A percentile compares a stretch with the other conserved stretches of the same genome.
phyloP scores from a whole-genome alignment of 108 stramenopile genomes.

The Skeletonema tropicum region DNA sequence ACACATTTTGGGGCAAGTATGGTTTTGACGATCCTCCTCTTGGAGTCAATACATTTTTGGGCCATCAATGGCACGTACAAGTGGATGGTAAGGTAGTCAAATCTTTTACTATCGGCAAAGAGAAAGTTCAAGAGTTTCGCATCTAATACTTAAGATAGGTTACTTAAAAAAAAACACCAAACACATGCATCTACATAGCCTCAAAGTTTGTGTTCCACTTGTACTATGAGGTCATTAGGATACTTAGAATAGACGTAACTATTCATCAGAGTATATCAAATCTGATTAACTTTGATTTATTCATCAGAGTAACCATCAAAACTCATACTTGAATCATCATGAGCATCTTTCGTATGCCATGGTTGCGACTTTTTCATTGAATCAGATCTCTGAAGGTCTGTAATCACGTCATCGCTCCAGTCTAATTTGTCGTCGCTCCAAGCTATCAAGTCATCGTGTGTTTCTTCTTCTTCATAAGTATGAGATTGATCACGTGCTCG shows the following conservation, averaged over 20 bases:
- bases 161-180: too few species aligned
- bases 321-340: background rate
- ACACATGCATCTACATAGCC: too few species aligned
- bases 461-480: constrained; percentile 15
- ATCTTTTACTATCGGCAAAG: constrained; percentile 55
- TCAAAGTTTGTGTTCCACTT: too few species aligned
- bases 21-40: constrained; percentile 59
- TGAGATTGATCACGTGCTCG: too few species aligned
- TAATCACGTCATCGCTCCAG: background rate
- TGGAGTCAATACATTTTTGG: constrained; percentile 75
- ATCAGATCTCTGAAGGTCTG: background rate
- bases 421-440: constrained; percentile 10
- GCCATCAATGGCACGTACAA: constrained; percentile 81
- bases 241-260: too few species aligned
- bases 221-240: too few species aligned
- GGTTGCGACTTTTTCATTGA: background rate
- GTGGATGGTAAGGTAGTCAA: constrained; percentile 67
- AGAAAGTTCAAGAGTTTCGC: constrained; percentile 6
- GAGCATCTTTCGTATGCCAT: background rate
- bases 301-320: constrained; percentile 2
- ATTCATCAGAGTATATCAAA: too few species aligned
- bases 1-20: constrained; percentile 77
- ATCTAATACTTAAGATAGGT: background rate
- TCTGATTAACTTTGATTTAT: too few species aligned
- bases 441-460: constrained; percentile 11